Base-by-base conservation (phyloP, 495 filamentous ascomycete genomes). In the Jackrogersella multiformis region DNA sequence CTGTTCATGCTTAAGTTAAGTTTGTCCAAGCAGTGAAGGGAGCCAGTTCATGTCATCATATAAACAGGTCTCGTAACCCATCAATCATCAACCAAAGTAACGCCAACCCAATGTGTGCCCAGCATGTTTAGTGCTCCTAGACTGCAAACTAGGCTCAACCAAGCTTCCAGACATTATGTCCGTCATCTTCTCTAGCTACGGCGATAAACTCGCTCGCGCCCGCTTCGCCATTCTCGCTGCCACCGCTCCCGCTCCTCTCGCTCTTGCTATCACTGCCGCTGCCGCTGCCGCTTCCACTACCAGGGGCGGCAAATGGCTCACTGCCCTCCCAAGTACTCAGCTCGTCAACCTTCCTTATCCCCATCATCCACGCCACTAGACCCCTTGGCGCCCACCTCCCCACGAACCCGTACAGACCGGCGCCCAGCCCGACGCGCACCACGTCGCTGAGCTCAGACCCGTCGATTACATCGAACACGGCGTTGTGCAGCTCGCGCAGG, bases 321-420 rank as follows among this genome's bases (percentile, higher is more conserved):
- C 26, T 72, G 23, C 71, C 68, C 30, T 81, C 71, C 79, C 81
- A 78, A 12, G 79, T 73, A 54, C 76, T 77, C 44, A 84, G 72
- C 69, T 82, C 72, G 55, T 80, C 79, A 4, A 85, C 85, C 49
- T 78, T 79, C 38, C 85, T 78, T 30, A 91, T 84, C 1, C 93
- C 91, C 84, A 97, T 86, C 92, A 98, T 97, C 90, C 91, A 92
- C 15, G 85, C 87, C 20, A 97, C 91, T 26, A 97, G 42, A 5
- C 88, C 85, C 15, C 84, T 80, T 8, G 95, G 95, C n/a, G 89
- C 84, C 88, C 89, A 96, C 13, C 85, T 83, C 2, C 95, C 96
- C 0, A 98, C 88, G 32, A 96, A 79, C n/a, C 89, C 89, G 76
- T 99, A 98, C 0, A 90, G 81, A 45, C 87, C 74, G 10, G 91